Base-by-base conservation (phyloP, 257 asterid genomes). In the Paraleonurus japonicus region DNA sequence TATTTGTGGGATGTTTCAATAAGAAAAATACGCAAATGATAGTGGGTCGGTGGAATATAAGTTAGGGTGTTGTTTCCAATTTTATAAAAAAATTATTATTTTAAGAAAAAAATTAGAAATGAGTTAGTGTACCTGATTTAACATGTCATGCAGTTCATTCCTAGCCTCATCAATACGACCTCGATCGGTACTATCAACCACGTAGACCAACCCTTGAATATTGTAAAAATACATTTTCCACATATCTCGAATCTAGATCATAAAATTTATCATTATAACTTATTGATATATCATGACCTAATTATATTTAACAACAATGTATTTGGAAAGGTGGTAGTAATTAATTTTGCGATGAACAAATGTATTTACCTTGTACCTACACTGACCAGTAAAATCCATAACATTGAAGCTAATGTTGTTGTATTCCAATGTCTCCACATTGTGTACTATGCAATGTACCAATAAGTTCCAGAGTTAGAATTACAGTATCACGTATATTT, bases 351-450 rank as follows among this genome's bases (percentile, higher is more conserved):
- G 7, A 54, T 8, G 28, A 9, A 19, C 16, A 20, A 7, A 22
- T 20, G 41, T 1, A 7, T 5, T 12, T 13, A 68, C 79, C 81
- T 80, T 80, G 61, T 79, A 81, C 48, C 48, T 41, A 41, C 4
- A 3, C 39, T 80, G 84, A 76, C 81, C 79, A 32, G 81, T 78
- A 17, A 80, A 78, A 76, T 80, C 84, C 81, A 76, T 67, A 35
- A 80, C 74, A 41, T 67, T 80, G 76, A 80, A 80, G 74, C 76
- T 72, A 48, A 80, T 80, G 84, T 76, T 76, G 74, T 80, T 72
- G 81, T 76, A 76, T 37, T 80, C 81, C 61, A 80, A 73, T 0
- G 76, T 72, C 63, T 76, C 81, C 61, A 76, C 79, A 68, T 80
- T 76, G 70, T 72, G 73, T 53, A 81, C 84, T 76, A 61, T 13